phyloP scores from a whole-genome alignment of 176 grass and related monocot species.

The Triticum turgidum region DNA sequence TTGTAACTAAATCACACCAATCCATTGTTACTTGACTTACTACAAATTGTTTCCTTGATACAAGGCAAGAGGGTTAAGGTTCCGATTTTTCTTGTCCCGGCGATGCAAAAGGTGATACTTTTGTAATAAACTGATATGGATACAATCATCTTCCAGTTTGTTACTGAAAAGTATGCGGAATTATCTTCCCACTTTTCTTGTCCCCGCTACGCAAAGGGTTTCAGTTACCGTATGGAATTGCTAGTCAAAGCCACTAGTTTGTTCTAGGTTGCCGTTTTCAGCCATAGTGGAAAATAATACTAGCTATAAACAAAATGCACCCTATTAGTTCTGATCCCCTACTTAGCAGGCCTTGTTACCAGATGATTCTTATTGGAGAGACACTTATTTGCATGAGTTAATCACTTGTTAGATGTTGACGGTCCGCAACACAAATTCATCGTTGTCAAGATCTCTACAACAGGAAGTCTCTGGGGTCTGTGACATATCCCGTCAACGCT shows the following conservation, averaged over 20 bases:
- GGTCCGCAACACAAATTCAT: not conserved
- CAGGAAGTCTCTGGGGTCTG: slow-evolving; percentile 89
- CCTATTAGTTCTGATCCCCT: no score
- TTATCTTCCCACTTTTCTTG: slow-evolving; percentile 13
- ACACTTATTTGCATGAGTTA: no score
- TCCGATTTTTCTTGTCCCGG: slow-evolving; percentile 78
- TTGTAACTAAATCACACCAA: not conserved
- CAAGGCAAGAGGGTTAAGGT: slow-evolving; percentile 85
- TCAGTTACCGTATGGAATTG: no score
- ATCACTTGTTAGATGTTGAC: not conserved
- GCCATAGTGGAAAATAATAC: no score
- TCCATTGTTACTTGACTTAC: slow-evolving; percentile 10
- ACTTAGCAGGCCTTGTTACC: no score
- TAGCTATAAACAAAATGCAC: no score
- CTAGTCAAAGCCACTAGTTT: no score
- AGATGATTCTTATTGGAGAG: no score
- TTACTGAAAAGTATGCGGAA: no score
- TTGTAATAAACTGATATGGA: not conserved
- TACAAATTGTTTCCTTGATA: slow-evolving; percentile 27
- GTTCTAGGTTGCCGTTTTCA: no score
- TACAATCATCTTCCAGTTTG: no score
- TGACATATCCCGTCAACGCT: slow-evolving; percentile 78
- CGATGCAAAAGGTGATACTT: slow-evolving; percentile 75
- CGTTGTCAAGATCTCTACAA: not conserved
- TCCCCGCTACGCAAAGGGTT: slow-evolving; percentile 46